These are phyloP conservation scores for Umbelopsis vinacea DNA, from an alignment of 192 early-diverging fungal genomes.

Conservation along the genomic window DNA sequence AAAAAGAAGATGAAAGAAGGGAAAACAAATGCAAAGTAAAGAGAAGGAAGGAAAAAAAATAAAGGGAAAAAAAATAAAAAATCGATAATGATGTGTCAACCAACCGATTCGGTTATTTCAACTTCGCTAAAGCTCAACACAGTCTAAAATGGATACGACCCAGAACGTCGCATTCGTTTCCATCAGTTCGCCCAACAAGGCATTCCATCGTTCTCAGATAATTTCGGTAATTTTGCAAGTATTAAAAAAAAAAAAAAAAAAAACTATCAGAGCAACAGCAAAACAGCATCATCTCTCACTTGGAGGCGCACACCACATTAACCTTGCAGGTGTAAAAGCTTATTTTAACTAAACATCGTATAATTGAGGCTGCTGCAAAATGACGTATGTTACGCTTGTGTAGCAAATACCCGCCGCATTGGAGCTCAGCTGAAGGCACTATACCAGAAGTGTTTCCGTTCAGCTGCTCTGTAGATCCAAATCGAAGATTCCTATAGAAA, in stretches of 20 bases:
- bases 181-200: too few relatives aligned
- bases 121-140: too few relatives aligned
- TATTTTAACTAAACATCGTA: background rate
- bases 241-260: too few relatives aligned
- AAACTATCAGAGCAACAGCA: too few relatives aligned
- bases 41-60: slow-evolving; percentile 11
- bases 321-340: background rate
- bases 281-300: too few relatives aligned
- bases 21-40: background rate
- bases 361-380: background rate
- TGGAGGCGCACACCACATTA: too few relatives aligned
- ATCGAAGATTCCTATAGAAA: background rate
- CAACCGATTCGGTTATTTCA: too few relatives aligned
- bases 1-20: background rate
- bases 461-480: slow-evolving; percentile 4
- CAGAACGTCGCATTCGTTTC: too few relatives aligned
- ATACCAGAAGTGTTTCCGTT: background rate
- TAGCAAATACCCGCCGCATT: background rate
- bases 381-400: background rate
- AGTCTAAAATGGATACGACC: too few relatives aligned
- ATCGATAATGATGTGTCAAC: background rate
- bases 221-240: too few relatives aligned
- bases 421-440: background rate
- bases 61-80: background rate
- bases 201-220: too few relatives aligned